Conservation (phyloP, 257 asterid species). For the Scutellaria minor region DNA sequence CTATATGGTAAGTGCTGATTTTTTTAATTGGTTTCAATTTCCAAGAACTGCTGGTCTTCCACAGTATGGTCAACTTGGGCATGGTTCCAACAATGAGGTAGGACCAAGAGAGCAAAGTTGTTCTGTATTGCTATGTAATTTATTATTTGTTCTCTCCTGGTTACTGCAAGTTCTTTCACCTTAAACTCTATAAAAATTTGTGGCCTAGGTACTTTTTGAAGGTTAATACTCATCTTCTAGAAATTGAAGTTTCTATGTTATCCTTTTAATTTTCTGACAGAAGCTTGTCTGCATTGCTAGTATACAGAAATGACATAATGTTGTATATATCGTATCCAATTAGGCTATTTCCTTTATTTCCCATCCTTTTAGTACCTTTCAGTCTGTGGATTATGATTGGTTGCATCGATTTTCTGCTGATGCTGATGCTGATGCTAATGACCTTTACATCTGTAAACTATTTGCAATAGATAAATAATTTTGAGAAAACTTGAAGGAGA, state of each 20-base stretch:
- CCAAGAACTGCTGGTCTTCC: slow-evolving; percentile 96
- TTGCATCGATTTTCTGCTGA: not conserved
- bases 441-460: not conserved
- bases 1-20: slow-evolving; percentile 38
- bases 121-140: not conserved
- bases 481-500: not conserved
- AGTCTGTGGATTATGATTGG: not conserved
- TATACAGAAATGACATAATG: not conserved
- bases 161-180: not conserved
- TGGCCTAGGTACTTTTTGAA: not conserved
- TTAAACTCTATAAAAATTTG: slow-evolving; percentile 7
- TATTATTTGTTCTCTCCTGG: not conserved
- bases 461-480: not conserved
- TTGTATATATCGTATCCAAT: not conserved
- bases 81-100: slow-evolving; percentile 96
- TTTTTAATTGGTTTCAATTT: slow-evolving; percentile 35
- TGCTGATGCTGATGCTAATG: slow-evolving; percentile 13
- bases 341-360: not conserved
- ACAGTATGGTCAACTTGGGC: slow-evolving; percentile 98
- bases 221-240: not conserved
- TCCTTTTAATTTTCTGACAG: slow-evolving; percentile 21
- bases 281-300: not conserved
- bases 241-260: slow-evolving; percentile 10
- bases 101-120: slow-evolving; percentile 13
- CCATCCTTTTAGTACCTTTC: not conserved